Percentiles rank a stretch among this genome's conserved stretches.
These are phyloP conservation scores for Trametes sanguinea DNA, from an alignment of 768 basidiomycete genomes.

Conservation along the genomic window DNA sequence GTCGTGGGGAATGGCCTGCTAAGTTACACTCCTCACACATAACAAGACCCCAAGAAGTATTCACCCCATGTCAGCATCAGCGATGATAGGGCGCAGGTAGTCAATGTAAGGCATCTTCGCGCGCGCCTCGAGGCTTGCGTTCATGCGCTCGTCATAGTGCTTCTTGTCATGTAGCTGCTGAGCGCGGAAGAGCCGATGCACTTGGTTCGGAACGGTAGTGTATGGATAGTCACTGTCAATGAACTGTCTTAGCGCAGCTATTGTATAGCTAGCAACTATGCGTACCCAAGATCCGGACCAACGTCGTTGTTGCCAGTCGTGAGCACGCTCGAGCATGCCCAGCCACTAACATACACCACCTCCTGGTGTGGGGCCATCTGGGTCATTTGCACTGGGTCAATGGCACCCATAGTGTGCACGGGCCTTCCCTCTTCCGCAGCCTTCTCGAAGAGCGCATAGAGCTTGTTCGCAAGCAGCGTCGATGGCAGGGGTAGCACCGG, in stretches of 20 bases:
- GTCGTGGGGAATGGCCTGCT: not conserved
- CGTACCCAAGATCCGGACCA: conserved; percentile 85
- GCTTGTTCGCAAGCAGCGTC: conserved; percentile 81
- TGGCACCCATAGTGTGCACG: conserved; percentile 89
- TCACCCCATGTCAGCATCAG: conserved; percentile 93
- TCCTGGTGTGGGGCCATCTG: conserved; percentile 90
- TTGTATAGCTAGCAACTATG: not conserved
- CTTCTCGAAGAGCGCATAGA: conserved; percentile 66
- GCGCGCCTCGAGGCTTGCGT: conserved; percentile 60
- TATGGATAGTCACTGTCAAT: conserved; percentile 86
- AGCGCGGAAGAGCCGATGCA: conserved; percentile 87
- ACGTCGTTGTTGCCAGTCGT: conserved; percentile 92
- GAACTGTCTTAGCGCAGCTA: not conserved
- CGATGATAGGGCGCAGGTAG: conserved; percentile 90
- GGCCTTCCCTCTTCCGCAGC: conserved; percentile 66
- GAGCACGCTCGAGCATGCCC: conserved; percentile 84
- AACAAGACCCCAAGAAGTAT: conserved; percentile 19
- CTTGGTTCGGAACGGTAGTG: conserved; percentile 95
- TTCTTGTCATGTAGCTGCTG: conserved; percentile 94
- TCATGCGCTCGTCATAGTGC: conserved; percentile 84
- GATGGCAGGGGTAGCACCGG: conserved; percentile 77
- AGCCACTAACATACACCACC: conserved; percentile 89
- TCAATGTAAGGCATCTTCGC: conserved; percentile 78
- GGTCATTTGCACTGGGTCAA: conserved; percentile 93
- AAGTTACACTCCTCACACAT: conserved; percentile 5